Conservation (phyloP, 768 basidiomycete species). For the Nidularia pulvinata region DNA sequence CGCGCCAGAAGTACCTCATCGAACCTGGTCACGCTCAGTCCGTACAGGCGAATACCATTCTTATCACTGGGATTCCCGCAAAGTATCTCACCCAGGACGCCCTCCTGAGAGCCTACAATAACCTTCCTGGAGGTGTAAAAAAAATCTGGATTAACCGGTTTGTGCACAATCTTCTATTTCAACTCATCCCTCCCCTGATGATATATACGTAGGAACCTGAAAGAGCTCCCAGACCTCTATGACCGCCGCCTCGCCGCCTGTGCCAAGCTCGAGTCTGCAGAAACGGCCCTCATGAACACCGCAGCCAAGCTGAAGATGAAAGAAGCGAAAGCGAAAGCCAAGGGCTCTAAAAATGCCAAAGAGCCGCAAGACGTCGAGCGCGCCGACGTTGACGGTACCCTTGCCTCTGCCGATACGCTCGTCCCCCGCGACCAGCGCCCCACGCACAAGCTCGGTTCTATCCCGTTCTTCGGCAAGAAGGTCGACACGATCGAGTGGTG, state of each 20-base stretch:
- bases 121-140: constrained; percentile 88
- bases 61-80: constrained; percentile 87
- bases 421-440: constrained; percentile 80
- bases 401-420: constrained; percentile 14
- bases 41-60: constrained; percentile 87
- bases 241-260: constrained; percentile 74
- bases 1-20: constrained; percentile 84
- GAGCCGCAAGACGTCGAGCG: constrained; percentile 16
- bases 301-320: constrained; percentile 72
- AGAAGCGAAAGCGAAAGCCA: constrained; percentile 44
- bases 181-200: no score
- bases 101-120: constrained; percentile 69
- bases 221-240: constrained; percentile 83
- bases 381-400: constrained; percentile 9
- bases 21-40: constrained; percentile 70
- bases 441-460: constrained; percentile 67
- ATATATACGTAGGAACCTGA: constrained; percentile 72
- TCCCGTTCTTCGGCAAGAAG: constrained; percentile 74
- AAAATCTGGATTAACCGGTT: constrained; percentile 92
- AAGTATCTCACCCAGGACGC: constrained; percentile 74
- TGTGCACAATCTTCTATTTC: no score
- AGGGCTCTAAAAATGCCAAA: constrained; percentile 11
- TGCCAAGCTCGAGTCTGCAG: constrained; percentile 83
- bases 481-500: constrained; percentile 96
- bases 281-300: constrained; percentile 73